These are phyloP conservation scores for Solanum rostratum DNA, from an alignment of 257 asterid genomes.

Conservation along the genomic window DNA sequence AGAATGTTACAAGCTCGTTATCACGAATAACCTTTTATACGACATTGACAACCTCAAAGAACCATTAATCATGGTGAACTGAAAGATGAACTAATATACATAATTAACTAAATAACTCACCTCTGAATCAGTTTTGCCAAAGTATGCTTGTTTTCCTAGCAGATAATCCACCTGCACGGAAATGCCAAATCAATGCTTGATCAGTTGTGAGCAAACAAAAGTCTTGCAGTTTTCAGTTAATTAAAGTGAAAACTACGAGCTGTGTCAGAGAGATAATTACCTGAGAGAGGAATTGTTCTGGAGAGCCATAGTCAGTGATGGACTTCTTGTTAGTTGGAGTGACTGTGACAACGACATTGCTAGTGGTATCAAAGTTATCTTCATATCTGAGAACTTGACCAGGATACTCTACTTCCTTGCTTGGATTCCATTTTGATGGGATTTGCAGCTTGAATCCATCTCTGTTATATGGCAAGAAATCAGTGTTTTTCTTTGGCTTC, in stretches of 20 bases:
- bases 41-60: not conserved
- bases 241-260: not conserved
- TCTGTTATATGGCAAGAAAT: slow-evolving; percentile 29
- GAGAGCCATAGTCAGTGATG: slow-evolving; percentile 64
- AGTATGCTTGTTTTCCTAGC: slow-evolving; percentile 74
- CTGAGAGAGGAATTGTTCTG: slow-evolving; percentile 54
- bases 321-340: slow-evolving; percentile 66
- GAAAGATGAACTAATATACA: not conserved
- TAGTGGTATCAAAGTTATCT: slow-evolving; percentile 72
- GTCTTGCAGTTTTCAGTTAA: not conserved
- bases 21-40: too few relatives aligned
- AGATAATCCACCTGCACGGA: slow-evolving; percentile 71
- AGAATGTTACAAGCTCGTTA: too few relatives aligned
- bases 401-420: slow-evolving; percentile 56
- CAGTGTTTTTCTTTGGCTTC: slow-evolving; percentile 58
- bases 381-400: slow-evolving; percentile 71
- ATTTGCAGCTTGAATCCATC: slow-evolving; percentile 42
- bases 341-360: slow-evolving; percentile 41
- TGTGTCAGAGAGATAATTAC: slow-evolving; percentile 11
- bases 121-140: slow-evolving; percentile 78
- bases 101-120: slow-evolving; percentile 17
- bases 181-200: not conserved
- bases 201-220: not conserved
- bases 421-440: slow-evolving; percentile 74
- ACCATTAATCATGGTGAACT: not conserved